Base-by-base conservation (phyloP, 2,329 filamentous ascomycete genomes). In the Colletotrichum tropicicola region DNA sequence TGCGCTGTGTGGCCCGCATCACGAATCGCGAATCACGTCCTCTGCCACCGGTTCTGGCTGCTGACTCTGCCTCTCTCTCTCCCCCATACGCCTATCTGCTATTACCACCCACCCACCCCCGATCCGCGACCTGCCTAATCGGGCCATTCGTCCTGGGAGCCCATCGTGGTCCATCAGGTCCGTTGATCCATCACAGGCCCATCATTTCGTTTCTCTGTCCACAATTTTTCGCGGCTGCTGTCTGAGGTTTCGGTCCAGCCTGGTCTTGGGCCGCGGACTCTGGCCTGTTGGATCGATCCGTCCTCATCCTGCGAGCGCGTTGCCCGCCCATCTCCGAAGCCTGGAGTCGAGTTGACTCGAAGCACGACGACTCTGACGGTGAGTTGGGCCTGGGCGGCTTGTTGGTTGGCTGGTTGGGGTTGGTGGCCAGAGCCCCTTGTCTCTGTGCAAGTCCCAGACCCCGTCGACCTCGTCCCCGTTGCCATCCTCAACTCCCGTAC, bases 91-190 rank as follows among this genome's bases (percentile, higher is more conserved):
- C 43, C 35, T 61, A 51, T 55, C 44, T 61, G 30, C 17, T 45
- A 23, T 41, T 45, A 28, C 48, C 56, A 41, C 32, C 21, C n/a
- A 8, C 9, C 30, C 30, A 35, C 19, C 12, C n/a, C n/a, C 23
- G 53, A 55, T 32, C 41, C 51, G 57, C 21, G 56, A 67, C 65
- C 65, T 67, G 56, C 65, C 65, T 66, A 62, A 66, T 60, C 51
- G 56, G 57, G 65, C 47, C 45, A 57, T 62, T 67, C 8, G 54
- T 62, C 65, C 65, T 62, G 30, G n/a, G 63, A 58, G 45, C 27
- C 48, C 48, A 48, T 65, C 59, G 19, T 44, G 53, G 49, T 23
- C 61, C 61, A 59, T 58, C 45, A 51, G 45, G 35, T n/a, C 61
- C 41, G 51, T n/a, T 51, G 43, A 44, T 59, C 55, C 55, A 59